Evolutionary conservation across 148 eudicot species (phyloP), one percentile per base, ranked within the genome.

Genomic region (Diospyros lotus): DNA sequence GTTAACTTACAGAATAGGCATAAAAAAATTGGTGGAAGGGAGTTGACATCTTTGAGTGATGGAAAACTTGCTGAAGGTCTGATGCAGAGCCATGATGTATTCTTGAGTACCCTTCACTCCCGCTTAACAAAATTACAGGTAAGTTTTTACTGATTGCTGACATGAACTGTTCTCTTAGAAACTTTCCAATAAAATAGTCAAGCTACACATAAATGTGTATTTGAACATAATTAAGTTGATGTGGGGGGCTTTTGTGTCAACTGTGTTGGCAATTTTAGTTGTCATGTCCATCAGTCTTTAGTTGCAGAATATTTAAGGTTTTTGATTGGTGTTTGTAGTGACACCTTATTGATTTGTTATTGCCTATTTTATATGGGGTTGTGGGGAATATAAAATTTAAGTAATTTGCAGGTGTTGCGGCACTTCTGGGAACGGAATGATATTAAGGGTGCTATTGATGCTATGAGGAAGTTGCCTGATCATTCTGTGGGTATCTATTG

Each of bases 41-140:
- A 83, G 64, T 66, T 58, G 58, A 55, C 84, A 66, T 69, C 80
- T 50, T 42, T 58, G 46, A 81, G 76, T 77, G 97, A 85, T 66
- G 77, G 72, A 13, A 78, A 58, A 76, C 52, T 84, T 56, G 73
- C 86, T 73, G 94, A 96, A 76, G 85, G 62, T 71, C 84, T 96
- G 73, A 83, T 93, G 97, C 85, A 82, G 82, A 85, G 79, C 74
- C 99, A 96, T 88, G 97, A 96, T 77, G 83, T 72, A 42, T 84
- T 91, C 40, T 80, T 93, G 69, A 96, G 89, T 83, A 83, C 79
- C 66, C 91, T 93, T 74, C 87, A 95, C 38, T 89, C 96, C 60
- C 87, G 99, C 41, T 81, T 96, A 73, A 91, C 93, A 76, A 90
- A 93, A 81, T 82, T 96, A 77, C 99, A 89, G 95, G 99, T 93